Percentiles rank a stretch among this genome's conserved stretches.
phyloP scores from a whole-genome alignment of 2,329 filamentous ascomycete species.

The Ceratocystis papillata region DNA sequence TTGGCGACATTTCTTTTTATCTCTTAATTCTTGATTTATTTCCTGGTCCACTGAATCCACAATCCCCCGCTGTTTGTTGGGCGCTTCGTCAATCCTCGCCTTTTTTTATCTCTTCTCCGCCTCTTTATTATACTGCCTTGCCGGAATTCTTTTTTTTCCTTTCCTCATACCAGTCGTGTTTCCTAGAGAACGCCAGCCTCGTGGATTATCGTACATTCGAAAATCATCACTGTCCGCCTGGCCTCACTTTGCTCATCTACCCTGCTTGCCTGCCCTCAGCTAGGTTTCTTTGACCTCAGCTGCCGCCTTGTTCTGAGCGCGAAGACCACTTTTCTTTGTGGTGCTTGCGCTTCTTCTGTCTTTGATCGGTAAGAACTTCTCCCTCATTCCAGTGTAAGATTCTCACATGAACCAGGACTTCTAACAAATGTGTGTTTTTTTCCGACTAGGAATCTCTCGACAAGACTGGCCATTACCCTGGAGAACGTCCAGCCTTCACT shows the following conservation, averaged over 20 bases:
- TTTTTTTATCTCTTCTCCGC: background rate
- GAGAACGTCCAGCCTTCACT: conserved; percentile 10
- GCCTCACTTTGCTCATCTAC: background rate
- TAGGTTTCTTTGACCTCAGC: background rate
- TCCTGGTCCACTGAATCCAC: conserved; percentile 4
- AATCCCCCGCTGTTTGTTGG: background rate
- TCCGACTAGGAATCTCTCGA: background rate
- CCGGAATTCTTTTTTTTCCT: background rate
- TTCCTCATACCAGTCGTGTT: conserved; percentile 7
- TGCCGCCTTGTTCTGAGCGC: background rate
- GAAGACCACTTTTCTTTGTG: background rate
- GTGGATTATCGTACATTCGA: background rate
- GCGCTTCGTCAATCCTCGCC: conserved; percentile 1
- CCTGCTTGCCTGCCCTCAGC: background rate
- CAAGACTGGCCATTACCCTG: background rate
- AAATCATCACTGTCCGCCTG: background rate
- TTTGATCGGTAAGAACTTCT: conserved; percentile 2
- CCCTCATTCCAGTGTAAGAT: background rate
- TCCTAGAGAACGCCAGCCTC: conserved; percentile 11
- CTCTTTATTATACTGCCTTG: conserved; percentile 1
- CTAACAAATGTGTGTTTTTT: background rate
- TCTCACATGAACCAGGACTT: conserved; percentile 1
- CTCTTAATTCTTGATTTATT: conserved; percentile 10
- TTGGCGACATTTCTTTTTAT: background rate
- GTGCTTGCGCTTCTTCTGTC: background rate